Percentiles rank a stretch among this genome's conserved stretches.
These are phyloP conservation scores for Ustilago vetiveriae DNA, from an alignment of 1,284 basidiomycete species.

Conservation along the genomic window DNA sequence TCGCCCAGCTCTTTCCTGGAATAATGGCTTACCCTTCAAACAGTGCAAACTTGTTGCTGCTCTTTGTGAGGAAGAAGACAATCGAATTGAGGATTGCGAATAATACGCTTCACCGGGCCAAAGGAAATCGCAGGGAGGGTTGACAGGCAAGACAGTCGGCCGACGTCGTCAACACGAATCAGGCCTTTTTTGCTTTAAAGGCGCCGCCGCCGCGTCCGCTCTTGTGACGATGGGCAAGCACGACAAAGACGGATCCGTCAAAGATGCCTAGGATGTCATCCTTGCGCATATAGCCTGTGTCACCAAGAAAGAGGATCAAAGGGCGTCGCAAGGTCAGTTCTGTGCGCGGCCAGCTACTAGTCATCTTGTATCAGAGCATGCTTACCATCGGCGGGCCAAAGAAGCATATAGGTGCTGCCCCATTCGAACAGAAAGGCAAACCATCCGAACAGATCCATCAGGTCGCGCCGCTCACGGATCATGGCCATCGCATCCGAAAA, in stretches of 20 bases:
- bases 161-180: background rate
- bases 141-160: too few relatives aligned
- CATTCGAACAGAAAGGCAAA: constrained; percentile 56
- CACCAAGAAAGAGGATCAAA: background rate
- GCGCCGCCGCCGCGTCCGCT: constrained; percentile 31
- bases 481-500: constrained; percentile 48
- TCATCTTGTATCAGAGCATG: too few relatives aligned
- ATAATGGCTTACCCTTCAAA: too few relatives aligned
- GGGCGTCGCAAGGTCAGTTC: too few relatives aligned
- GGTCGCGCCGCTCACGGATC: constrained; percentile 41
- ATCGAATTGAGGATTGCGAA: too few relatives aligned
- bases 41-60: too few relatives aligned
- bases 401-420: constrained; percentile 50
- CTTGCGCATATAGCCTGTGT: constrained; percentile 50
- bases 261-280: constrained; percentile 55
- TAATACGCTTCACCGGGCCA: too few relatives aligned
- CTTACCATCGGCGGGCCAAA: constrained; percentile 53
- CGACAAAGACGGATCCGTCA: constrained; percentile 51
- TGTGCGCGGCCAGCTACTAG: too few relatives aligned
- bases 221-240: constrained; percentile 47
- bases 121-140: too few relatives aligned
- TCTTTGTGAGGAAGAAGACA: too few relatives aligned
- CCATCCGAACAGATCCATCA: constrained; percentile 52
- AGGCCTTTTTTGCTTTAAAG: constrained; percentile 29
- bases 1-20: too few relatives aligned